A percentile compares a stretch with the other conserved stretches of the same genome.
Conservation (phyloP, 495 filamentous ascomycete species). For the Penicillium herquei region DNA sequence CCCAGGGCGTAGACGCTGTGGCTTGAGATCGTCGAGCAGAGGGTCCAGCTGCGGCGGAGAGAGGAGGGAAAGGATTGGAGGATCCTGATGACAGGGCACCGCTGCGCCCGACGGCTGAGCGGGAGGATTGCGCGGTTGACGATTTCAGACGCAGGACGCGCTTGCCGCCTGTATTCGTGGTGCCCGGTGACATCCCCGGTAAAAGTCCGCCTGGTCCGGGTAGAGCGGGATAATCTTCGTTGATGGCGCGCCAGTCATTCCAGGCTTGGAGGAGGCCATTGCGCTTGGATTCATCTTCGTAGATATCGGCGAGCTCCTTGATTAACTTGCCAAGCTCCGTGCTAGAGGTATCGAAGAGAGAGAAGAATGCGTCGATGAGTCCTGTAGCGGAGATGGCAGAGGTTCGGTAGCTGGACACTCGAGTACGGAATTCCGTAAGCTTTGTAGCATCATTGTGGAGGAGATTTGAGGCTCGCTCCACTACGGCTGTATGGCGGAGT, state of each 20-base stretch:
- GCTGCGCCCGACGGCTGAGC: slow-evolving; percentile 54
- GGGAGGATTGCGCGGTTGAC: slow-evolving; percentile 70
- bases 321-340: slow-evolving; percentile 83
- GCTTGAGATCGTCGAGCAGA: slow-evolving; percentile 27
- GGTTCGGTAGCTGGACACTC: slow-evolving; percentile 72
- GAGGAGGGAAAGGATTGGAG: slow-evolving; percentile 47
- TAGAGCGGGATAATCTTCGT: slow-evolving; percentile 93
- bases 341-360: slow-evolving; percentile 77
- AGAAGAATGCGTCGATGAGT: slow-evolving; percentile 77
- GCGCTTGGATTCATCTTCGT: slow-evolving; percentile 74
- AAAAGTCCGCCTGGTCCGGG: slow-evolving; percentile 65
- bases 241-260: slow-evolving; percentile 92
- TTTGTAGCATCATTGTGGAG: slow-evolving; percentile 72
- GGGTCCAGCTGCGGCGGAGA: slow-evolving; percentile 40
- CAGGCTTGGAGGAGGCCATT: slow-evolving; percentile 74
- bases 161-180: slow-evolving; percentile 41
- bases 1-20: slow-evolving; percentile 52
- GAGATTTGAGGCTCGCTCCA: slow-evolving; percentile 78
- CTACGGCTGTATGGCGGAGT: slow-evolving; percentile 69
- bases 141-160: slow-evolving; percentile 73
- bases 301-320: slow-evolving; percentile 90
- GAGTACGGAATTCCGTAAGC: slow-evolving; percentile 68
- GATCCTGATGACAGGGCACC: slow-evolving; percentile 35
- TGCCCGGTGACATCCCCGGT: slow-evolving; percentile 45
- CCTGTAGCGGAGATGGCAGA: slow-evolving; percentile 65